phyloP scores from a whole-genome alignment of 306 rosid genomes.

The Trifolium fragiferum region DNA sequence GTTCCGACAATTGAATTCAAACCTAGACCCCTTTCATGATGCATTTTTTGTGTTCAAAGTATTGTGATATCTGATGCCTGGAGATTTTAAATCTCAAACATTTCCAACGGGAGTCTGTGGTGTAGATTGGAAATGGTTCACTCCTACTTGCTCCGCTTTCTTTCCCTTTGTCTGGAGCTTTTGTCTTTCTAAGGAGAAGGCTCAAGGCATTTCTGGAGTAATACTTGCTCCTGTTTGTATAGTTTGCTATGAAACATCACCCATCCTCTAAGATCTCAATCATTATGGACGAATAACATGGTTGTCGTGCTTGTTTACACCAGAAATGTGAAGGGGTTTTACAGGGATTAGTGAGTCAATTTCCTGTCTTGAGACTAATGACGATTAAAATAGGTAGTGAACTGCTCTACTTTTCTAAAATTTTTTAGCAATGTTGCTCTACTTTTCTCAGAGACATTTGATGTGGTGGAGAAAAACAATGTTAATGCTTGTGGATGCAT shows the following conservation, averaged over 20 bases:
- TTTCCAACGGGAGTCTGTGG: neutral
- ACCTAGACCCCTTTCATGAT: constrained; percentile 12
- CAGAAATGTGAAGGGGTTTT: neutral
- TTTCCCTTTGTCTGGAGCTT: neutral
- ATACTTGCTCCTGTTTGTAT: neutral
- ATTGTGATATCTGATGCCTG: neutral
- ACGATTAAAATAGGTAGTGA: too few species aligned
- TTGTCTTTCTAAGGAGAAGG: neutral
- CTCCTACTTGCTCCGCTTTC: neutral
- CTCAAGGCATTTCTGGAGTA: neutral
- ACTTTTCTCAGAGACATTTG: too few species aligned
- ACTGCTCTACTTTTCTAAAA: too few species aligned
- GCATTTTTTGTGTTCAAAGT: neutral
- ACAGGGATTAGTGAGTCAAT: neutral
- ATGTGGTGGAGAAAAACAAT: too few species aligned
- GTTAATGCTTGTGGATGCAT: too few species aligned
- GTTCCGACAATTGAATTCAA: neutral
- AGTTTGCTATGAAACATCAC: neutral
- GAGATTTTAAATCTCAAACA: neutral
- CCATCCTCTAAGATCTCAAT: neutral
- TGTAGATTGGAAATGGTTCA: neutral
- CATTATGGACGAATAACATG: neutral
- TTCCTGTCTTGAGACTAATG: neutral
- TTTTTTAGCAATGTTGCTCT: too few species aligned
- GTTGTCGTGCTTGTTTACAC: neutral